Base-by-base conservation (phyloP, 768 basidiomycete genomes). In the Kwoniella bestiolae region DNA sequence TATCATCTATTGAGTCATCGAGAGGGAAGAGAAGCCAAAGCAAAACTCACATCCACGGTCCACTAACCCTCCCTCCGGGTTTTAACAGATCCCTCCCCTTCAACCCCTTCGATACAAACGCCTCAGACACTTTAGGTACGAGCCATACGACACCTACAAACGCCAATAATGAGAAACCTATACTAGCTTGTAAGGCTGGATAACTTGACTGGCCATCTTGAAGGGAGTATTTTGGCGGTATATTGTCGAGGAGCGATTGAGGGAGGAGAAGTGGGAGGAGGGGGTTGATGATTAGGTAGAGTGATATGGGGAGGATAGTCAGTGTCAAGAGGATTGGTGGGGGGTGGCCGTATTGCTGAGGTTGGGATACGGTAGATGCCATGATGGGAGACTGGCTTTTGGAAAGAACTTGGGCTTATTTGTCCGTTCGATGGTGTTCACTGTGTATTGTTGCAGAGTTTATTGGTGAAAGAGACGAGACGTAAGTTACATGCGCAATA, bases 31-130 rank as follows among this genome's bases (percentile, higher is more conserved):
- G 38, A 26, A 18, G 9, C n/a, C n/a, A 18, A 47, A 38, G 53
- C 18, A 16, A 32, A n/a, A 75, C 76, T 69, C 69, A 75, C 76
- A 80, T 59, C 62, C 72, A 62, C 16, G 72, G 68, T 64, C 69
- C 71, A 29, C 63, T 66, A 0, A 55, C 41, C 52, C 76, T 47
- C n/a, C 67, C 66, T 50, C 35, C 31, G 82, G 89, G 86, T 80
- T 99, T 98, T 53, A 96, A 84, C 65, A 96, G 82, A 80, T 99
- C 96, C 66, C 85, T 85, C 23, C 96, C 96, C 73, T 88, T 89
- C 59, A 99, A 83, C 51, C 90, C 88, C 1, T 92, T 92, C 46
- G 85, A 86, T 26, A 92, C 83, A 77, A 98, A 95, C 0, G 87
- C 85, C 0, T 88, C 87, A 0, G 90, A 91, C 14, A 99, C 85